These are phyloP conservation scores for Ustilago vetiveriae DNA, from an alignment of 1,284 basidiomycete genomes.

Conservation along the genomic window DNA sequence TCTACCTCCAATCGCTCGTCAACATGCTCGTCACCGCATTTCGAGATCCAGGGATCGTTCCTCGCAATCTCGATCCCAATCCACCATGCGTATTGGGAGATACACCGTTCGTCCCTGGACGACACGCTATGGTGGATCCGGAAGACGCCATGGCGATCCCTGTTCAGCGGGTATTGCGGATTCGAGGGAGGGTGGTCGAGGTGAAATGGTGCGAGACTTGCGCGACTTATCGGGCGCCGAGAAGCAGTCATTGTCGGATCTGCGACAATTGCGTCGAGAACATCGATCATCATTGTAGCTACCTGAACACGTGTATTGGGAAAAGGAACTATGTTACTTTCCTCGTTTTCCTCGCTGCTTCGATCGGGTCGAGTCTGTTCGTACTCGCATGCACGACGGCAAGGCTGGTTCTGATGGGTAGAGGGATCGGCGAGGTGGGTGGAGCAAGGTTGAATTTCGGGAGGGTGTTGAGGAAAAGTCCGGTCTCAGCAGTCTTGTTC, in stretches of 20 bases:
- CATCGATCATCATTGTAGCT: constrained; percentile 67
- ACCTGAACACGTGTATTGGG: constrained; percentile 66
- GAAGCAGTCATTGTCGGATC: constrained; percentile 64
- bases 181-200: constrained; percentile 30
- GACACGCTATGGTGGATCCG: constrained; percentile 27
- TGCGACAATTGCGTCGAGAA: constrained; percentile 67
- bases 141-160: constrained; percentile 43
- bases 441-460: constrained; percentile 41
- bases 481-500: constrained; percentile 59
- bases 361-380: constrained; percentile 26
- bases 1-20: constrained; percentile 47
- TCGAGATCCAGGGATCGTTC: constrained; percentile 64
- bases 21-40: constrained; percentile 62
- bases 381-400: constrained; percentile 39
- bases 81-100: constrained; percentile 57
- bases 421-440: constrained; percentile 8
- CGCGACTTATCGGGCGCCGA: constrained; percentile 62
- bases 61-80: constrained; percentile 60
- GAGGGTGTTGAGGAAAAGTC: constrained; percentile 44
- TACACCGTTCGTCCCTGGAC: constrained; percentile 12
- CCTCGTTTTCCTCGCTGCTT: constrained; percentile 56
- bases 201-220: constrained; percentile 67
- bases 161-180: constrained; percentile 41
- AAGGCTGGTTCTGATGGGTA: constrained; percentile 45
- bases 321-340: constrained; percentile 65